A percentile compares a stretch with the other conserved stretches of the same genome.
phyloP scores from a whole-genome alignment of 345 rosid genomes.

The Fremontodendron californicum region DNA sequence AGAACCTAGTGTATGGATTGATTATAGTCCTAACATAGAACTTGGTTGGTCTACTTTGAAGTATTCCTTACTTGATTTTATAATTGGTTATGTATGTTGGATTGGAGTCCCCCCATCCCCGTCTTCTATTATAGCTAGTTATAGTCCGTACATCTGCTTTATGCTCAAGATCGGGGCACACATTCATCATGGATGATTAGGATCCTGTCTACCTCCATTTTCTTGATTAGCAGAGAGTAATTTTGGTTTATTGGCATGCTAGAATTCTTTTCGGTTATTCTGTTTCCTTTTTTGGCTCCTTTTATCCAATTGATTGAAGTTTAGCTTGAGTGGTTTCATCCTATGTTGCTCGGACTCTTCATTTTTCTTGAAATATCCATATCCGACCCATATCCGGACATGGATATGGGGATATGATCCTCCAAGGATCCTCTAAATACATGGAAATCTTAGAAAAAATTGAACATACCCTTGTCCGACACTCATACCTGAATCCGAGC shows the following conservation, averaged over 20 bases:
- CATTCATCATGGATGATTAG: not conserved
- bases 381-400: no score
- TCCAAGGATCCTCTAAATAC: no score
- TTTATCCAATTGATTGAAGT: not conserved
- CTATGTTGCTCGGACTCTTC: no score
- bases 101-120: not conserved
- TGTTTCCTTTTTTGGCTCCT: not conserved
- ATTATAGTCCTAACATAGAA: not conserved
- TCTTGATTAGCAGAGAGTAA: not conserved
- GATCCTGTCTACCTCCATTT: not conserved
- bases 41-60: not conserved
- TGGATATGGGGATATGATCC: no score
- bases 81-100: not conserved
- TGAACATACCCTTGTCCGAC: no score
- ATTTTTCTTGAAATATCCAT: no score
- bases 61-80: not conserved
- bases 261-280: not conserved
- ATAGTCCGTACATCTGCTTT: slow-evolving; percentile 17
- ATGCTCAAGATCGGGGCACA: not conserved
- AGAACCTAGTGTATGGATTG: not conserved
- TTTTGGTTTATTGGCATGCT: not conserved
- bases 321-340: not conserved
- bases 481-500: no score
- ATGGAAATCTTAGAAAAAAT: no score
- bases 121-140: not conserved